Base-by-base conservation (phyloP, 441 rosid species). In the Jatropha podagrica region DNA sequence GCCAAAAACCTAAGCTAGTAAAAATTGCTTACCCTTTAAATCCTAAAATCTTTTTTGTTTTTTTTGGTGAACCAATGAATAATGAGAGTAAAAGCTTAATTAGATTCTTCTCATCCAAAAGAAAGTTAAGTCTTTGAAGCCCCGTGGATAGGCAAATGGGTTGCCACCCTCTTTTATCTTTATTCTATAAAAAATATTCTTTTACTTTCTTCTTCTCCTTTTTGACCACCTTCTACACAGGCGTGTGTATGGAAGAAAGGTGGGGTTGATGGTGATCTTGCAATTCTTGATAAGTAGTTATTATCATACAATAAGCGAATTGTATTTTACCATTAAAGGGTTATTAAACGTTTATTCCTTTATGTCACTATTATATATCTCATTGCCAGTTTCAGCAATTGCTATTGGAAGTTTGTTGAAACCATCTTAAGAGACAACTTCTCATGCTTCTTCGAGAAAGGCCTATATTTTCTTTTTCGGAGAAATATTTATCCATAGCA, bases 101-200 rank as follows among this genome's bases (percentile, higher is more conserved):
- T 27, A 77, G 76, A 79, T 79, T 82, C 77, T 56, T 74, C 46
- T 37, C 48, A 62, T 44, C 62, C 37, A 65, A 26, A 0, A 32
- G 32, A 32, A 32, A 32, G 2, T 32, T 32, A 32, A 32, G 32
- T 1, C 32, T 32, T 32, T 38, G 74, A 37, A 76, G 72, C 42
- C 77, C 51, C 76, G 18, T 40, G 79, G 78, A 68, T 27, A 54
- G 74, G 82, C 79, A 75, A 81, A 75, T 66, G 75, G 80, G 26
- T 63, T 52, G 75, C 70, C 58, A 61, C 61, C 59, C 40, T 49
- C 23, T 23, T 23, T 14, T 37, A 32, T 75, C 81, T 81, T 84
- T 80, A 67, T 80, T 77, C 78, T 72, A 52, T 40, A 20, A 40
- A 18, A 54, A 18, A 54, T 74, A 44, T 79, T 74, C 77, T 63